Conservation (phyloP, 768 basidiomycete genomes). For the Calocybe cyanea region DNA sequence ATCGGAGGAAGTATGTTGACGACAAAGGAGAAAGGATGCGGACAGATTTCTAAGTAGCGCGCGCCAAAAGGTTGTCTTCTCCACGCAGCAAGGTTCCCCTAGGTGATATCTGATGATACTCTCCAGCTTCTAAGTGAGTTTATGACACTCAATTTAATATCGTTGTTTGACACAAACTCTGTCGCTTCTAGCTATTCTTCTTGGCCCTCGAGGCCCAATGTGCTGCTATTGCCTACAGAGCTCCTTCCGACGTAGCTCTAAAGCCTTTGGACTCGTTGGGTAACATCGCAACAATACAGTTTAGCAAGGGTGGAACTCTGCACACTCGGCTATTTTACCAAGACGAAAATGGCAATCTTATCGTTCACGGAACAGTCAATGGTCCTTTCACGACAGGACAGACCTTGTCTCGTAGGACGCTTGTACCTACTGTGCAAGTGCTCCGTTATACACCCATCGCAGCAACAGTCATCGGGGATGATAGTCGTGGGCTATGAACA, state of each 20-base stretch:
- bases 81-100: too few relatives aligned
- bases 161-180: too few relatives aligned
- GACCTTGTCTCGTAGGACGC: too few relatives aligned
- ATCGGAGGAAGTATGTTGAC: too few relatives aligned
- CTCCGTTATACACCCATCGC: not conserved
- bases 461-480: not conserved
- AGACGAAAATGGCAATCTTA: not conserved
- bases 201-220: not conserved
- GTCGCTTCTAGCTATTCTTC: not conserved
- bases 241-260: not conserved
- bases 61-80: too few relatives aligned
- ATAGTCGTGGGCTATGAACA: not conserved
- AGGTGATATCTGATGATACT: not conserved
- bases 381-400: not conserved
- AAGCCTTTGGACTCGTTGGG: not conserved
- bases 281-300: not conserved
- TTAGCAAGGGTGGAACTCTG: not conserved
- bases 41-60: too few relatives aligned
- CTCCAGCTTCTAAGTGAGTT: not conserved
- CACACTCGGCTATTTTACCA: not conserved
- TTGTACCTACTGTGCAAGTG: not conserved
- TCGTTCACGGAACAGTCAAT: not conserved
- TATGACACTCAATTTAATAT: too few relatives aligned
- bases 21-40: too few relatives aligned
- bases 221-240: too few relatives aligned